A percentile compares a stretch with the other conserved stretches of the same genome.
Evolutionary conservation across 495 filamentous ascomycete species (phyloP).

Genomic region (Articulospora tetracladia): DNA sequence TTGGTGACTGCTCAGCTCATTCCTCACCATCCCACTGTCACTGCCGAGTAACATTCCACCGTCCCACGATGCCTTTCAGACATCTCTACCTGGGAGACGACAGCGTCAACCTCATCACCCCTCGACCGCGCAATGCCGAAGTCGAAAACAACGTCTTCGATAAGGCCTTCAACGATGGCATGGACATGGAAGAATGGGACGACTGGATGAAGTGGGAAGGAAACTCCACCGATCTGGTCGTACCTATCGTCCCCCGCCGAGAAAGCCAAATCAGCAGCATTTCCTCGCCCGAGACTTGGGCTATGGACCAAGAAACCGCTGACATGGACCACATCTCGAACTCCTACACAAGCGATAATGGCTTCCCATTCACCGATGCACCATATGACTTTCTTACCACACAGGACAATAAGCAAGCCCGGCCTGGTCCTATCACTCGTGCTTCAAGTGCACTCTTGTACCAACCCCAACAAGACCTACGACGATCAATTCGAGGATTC

Average conservation of each 20-base stretch:
- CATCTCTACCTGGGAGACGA: slow-evolving; percentile 1
- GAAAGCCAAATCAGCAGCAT: slow-evolving; percentile 8
- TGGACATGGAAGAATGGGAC: slow-evolving; percentile 14
- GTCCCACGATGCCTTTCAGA: slow-evolving; percentile 5
- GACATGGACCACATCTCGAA: neutral
- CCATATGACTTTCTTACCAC: neutral
- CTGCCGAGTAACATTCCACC: neutral
- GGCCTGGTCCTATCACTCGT: neutral
- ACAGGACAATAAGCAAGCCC: neutral
- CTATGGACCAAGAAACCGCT: neutral
- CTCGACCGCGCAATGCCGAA: neutral
- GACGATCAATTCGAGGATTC: slow-evolving; percentile 7
- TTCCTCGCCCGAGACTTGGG: slow-evolving; percentile 2
- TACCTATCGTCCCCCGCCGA: neutral
- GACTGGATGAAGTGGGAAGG: slow-evolving; percentile 14
- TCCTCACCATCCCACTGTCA: neutral
- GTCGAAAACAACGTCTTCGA: slow-evolving; percentile 12
- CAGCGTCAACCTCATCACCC: neutral
- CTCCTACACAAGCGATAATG: neutral
- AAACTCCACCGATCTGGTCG: neutral
- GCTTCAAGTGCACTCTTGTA: neutral
- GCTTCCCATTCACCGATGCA: neutral
- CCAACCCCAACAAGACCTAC: slow-evolving; percentile 4
- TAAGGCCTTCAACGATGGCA: slow-evolving; percentile 1
- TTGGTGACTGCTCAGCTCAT: neutral